Evolutionary conservation across 768 basidiomycete species (phyloP).

Genomic region (Strobilomyces confusus): DNA sequence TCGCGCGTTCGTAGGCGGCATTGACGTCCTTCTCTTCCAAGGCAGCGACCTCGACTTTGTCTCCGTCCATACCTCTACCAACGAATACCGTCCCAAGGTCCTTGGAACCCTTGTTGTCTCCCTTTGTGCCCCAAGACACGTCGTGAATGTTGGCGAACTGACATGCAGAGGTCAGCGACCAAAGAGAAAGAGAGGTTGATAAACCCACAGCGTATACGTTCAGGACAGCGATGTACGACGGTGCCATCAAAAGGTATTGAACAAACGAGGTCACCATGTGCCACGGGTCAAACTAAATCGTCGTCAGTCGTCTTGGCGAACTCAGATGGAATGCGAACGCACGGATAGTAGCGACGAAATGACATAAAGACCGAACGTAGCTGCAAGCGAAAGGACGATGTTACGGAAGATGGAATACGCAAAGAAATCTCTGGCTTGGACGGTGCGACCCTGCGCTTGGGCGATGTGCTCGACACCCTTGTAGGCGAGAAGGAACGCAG

Average conservation of each 20-base stretch:
- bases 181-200: not conserved
- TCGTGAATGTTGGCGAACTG: slow-evolving; percentile 88
- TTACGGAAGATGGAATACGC: slow-evolving; percentile 36
- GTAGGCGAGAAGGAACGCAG: too few species aligned
- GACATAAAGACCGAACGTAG: slow-evolving; percentile 38
- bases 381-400: too few species aligned
- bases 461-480: slow-evolving; percentile 69
- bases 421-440: slow-evolving; percentile 58
- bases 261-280: slow-evolving; percentile 64
- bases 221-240: slow-evolving; percentile 89
- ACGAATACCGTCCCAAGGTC: slow-evolving; percentile 81
- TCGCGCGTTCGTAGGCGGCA: slow-evolving; percentile 86
- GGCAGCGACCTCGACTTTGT: slow-evolving; percentile 81
- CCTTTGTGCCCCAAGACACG: slow-evolving; percentile 47
- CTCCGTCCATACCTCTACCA: slow-evolving; percentile 52
- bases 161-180: not conserved
- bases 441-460: slow-evolving; percentile 37
- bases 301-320: not conserved
- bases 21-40: slow-evolving; percentile 87
- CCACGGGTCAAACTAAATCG: slow-evolving; percentile 50
- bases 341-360: slow-evolving; percentile 81
- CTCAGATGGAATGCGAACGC: slow-evolving; percentile 31
- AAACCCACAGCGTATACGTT: slow-evolving; percentile 76
- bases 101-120: too few species aligned
- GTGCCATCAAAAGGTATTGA: slow-evolving; percentile 87